Base-by-base conservation (phyloP, 768 basidiomycete species). In the Suillus weaverae region DNA sequence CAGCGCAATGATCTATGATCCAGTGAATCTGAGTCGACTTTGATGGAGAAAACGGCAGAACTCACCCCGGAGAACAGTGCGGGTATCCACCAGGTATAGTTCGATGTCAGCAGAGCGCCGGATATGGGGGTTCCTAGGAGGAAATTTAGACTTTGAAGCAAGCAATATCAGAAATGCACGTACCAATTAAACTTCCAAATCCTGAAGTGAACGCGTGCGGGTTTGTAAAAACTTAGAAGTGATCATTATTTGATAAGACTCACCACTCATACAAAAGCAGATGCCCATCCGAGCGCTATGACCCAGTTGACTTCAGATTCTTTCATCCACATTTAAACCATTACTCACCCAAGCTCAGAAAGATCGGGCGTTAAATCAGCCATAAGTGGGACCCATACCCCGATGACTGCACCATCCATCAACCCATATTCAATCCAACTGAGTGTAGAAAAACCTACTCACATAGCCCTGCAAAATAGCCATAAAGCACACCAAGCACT, bases 41-140 rank as follows among this genome's bases (percentile, higher is more conserved):
- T 36, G 22, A 38, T 38, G 9, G n/a, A 54, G 22, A 36, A 55
- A 61, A 14, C 3, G 7, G 41, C 8, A 57, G 10, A 16, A 39
- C 67, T 5, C 66, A 80, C 76, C 56, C 85, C 86, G 26, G 80
- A 74, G 67, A 85, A 88, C 8, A 87, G 59, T 3, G 82, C 79
- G 5, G 86, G 81, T 53, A 76, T 77, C 84, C 83, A 86, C 88
- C 88, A 89, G 2, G 79, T 74, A 68, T 83, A 87, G 9, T 78
- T 69, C 13, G 77, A 66, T 0, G 85, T 81, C 5, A 89, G 80
- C n/a, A 89, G 71, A 0, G 84, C 83, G 0, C 88, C 87, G n/a
- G 81, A 78, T 48, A 88, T 79, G 1, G 88, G 87, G 0, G 84
- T 82, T 6, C 85, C 86, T 82, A 44, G 5, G 3, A 20, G 55